Evolutionary conservation across 768 basidiomycete species (phyloP), one percentile per base, ranked within the genome.

Genomic region (Heimioporus sp.): DNA sequence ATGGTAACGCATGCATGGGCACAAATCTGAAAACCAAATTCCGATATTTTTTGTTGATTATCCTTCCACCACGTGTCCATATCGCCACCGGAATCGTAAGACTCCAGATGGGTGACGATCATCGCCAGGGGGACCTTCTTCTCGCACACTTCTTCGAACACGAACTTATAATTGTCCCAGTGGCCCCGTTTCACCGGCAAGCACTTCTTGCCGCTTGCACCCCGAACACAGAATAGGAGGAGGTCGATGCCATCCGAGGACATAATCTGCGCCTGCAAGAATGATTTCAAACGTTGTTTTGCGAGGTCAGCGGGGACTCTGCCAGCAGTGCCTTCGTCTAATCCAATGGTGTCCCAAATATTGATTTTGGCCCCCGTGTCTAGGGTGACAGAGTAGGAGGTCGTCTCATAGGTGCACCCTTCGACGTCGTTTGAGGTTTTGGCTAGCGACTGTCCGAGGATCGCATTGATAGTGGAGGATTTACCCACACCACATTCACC

Each of bases 381-480:
- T 45, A 64, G 57, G 3, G 48, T 15, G 45, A 53, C 51, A 1
- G 20, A 34, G 49, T 72, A 66, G 1, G 41, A 19, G 1, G 30
- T 42, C 44, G 65, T 59, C 13, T 55, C 35, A 30, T 63, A 60
- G 1, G 72, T 73, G 42, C 65, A 66, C 24, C 68, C 70, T 0
- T 53, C 30, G 8, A 64, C 65, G 13, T 58, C 56, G 44, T 64
- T 69, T 15, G 69, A 70, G 16, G 62, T 62, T 1, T 41, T 47
- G 9, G 72, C 73, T 10, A 55, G 42, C 0, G 62, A 46, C 3
- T 41, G 17, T 24, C 65, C 67, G 7, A 54, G 50, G 39, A 76
- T 46, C 59, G 69, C 58, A 49, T 76, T 77, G 51, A 76, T 62
- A 48, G 73, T 56, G 15, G 72, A 73, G 24, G 74, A 76, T 58